Conservation (phyloP, 2,329 filamentous ascomycete species). For the Paraphaeosphaeria sporulosa region DNA sequence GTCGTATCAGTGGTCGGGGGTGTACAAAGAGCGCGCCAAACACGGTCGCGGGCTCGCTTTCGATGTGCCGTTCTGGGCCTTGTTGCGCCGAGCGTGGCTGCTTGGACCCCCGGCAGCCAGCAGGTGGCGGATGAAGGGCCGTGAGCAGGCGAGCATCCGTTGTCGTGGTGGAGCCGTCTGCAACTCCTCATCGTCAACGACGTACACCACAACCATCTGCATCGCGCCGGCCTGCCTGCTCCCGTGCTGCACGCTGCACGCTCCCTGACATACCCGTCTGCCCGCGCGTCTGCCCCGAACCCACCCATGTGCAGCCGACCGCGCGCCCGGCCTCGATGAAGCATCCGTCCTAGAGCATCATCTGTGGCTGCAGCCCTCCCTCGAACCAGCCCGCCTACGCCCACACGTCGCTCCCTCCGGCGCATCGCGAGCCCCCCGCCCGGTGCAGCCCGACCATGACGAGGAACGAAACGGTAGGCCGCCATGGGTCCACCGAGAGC, state of each 20-base stretch:
- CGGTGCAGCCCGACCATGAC: conserved; percentile 60
- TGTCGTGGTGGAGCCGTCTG: conserved; percentile 25
- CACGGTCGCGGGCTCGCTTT: conserved; percentile 7
- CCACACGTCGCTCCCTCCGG: conserved; percentile 20
- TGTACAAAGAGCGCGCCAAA: conserved; percentile 1
- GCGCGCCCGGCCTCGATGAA: conserved; percentile 46
- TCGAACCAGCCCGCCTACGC: conserved; percentile 26
- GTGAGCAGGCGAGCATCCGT: conserved; percentile 13
- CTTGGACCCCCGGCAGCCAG: conserved; percentile 8
- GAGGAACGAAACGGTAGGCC: conserved; percentile 68
- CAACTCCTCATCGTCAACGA: conserved; percentile 16
- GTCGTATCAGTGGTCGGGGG: neutral
- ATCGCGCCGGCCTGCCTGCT: conserved; percentile 8
- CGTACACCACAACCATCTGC: conserved; percentile 12
- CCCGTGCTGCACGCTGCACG: conserved; percentile 7
- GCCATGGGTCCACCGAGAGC: conserved; percentile 72
- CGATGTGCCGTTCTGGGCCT: conserved; percentile 18
- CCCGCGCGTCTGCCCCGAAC: conserved; percentile 17
- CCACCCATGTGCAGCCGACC: conserved; percentile 19
- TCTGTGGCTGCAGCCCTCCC: conserved; percentile 42
- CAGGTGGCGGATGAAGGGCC: conserved; percentile 16
- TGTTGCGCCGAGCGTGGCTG: conserved; percentile 15
- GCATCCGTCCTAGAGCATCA: conserved; percentile 45
- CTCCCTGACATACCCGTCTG: neutral
- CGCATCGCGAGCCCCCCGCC: conserved; percentile 26